phyloP scores from a whole-genome alignment of 2,329 filamentous ascomycete genomes.

The Penicillium janthinellum region DNA sequence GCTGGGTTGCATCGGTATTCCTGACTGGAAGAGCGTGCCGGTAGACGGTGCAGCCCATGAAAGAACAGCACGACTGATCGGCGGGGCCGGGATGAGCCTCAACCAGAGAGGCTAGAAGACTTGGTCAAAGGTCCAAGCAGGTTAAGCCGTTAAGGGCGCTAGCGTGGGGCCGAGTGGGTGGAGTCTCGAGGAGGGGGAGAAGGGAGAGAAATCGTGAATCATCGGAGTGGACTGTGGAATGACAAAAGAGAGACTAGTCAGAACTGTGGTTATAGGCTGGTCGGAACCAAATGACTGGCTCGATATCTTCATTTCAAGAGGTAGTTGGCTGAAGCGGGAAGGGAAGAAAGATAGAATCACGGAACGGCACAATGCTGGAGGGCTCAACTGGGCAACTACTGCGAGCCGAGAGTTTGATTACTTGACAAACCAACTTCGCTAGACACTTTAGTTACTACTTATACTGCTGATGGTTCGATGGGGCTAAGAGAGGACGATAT shows the following conservation, averaged over 20 bases:
- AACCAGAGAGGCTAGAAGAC: neutral
- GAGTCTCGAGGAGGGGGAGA: neutral
- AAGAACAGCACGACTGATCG: slow-evolving; percentile 9
- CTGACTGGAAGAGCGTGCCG: neutral
- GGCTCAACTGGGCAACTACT: neutral
- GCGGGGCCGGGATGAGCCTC: slow-evolving; percentile 22
- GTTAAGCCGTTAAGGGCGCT: neutral
- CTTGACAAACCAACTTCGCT: neutral
- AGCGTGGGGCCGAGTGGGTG: slow-evolving; percentile 2
- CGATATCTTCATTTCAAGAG: too few species aligned
- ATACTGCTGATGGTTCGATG: neutral
- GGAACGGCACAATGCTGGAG: too few species aligned
- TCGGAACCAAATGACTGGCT: neutral
- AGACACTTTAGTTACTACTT: neutral
- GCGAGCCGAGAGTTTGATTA: neutral
- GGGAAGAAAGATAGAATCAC: too few species aligned
- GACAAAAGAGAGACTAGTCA: neutral
- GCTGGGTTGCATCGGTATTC: slow-evolving; percentile 9
- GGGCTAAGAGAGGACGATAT: neutral
- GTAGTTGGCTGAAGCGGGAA: too few species aligned
- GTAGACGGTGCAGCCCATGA: slow-evolving; percentile 5
- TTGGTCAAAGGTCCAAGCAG: neutral
- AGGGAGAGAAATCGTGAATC: neutral
- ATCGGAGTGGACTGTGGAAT: neutral
- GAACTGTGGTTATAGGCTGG: neutral